These are phyloP conservation scores for Sporisorium iseilematis-ciliati DNA, from an alignment of 1,284 basidiomycete genomes.

Conservation along the genomic window DNA sequence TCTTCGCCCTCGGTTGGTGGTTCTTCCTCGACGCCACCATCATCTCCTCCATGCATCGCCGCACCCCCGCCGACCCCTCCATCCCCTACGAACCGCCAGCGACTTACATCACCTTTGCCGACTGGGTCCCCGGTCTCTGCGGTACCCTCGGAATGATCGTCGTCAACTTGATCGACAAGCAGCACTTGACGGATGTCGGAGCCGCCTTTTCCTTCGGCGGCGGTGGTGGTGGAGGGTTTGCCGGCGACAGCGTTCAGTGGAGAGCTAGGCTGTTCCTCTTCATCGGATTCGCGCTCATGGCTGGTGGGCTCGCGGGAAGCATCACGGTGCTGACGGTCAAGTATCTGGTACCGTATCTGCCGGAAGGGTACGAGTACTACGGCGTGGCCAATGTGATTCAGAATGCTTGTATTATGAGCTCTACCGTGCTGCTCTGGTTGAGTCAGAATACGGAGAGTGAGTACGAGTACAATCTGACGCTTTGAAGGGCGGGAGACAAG, in stretches of 20 bases:
- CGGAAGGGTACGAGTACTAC: slow-evolving; percentile 85
- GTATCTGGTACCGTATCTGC: slow-evolving; percentile 82
- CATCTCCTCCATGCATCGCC: slow-evolving; percentile 77
- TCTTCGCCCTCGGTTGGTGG: slow-evolving; percentile 94
- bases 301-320: slow-evolving; percentile 92
- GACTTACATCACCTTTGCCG: slow-evolving; percentile 88
- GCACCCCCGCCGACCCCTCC: slow-evolving; percentile 76
- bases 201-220: slow-evolving; percentile 56
- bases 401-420: slow-evolving; percentile 92
- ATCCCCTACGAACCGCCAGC: slow-evolving; percentile 80
- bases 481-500: slow-evolving; percentile 71
- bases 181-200: slow-evolving; percentile 77
- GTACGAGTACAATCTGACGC: slow-evolving; percentile 87
- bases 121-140: slow-evolving; percentile 95
- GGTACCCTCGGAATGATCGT: slow-evolving; percentile 93
- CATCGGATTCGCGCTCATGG: slow-evolving; percentile 95
- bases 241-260: slow-evolving; percentile 81
- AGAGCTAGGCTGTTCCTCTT: slow-evolving; percentile 89
- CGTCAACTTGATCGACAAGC: slow-evolving; percentile 95
- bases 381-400: slow-evolving; percentile 94
- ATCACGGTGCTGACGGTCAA: slow-evolving; percentile 91
- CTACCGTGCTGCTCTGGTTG: slow-evolving; percentile 85
- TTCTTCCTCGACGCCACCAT: slow-evolving; percentile 94
- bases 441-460: slow-evolving; percentile 83
- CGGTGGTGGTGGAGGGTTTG: slow-evolving; percentile 72